Percentiles rank a stretch among this genome's conserved stretches.
phyloP scores from a whole-genome alignment of 2,329 filamentous ascomycete species.

The Hyphodiscus sp. region DNA sequence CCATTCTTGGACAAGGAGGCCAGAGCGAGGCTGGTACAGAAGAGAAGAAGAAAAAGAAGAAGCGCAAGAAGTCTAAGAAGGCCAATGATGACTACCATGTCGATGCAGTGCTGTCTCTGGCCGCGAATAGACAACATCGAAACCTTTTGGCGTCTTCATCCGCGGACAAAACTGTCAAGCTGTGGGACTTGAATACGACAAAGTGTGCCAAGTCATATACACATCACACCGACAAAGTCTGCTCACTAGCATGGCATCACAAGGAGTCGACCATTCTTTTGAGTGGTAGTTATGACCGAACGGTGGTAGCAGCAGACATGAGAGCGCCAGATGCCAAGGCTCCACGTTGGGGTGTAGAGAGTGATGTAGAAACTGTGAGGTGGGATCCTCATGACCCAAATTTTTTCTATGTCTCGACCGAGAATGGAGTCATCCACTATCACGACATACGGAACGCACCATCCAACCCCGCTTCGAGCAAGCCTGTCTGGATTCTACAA shows the following conservation, averaged over 20 bases:
- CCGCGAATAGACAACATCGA: constrained; percentile 87
- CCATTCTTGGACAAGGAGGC: constrained; percentile 75
- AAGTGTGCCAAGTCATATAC: constrained; percentile 93
- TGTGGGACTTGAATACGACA: constrained; percentile 91
- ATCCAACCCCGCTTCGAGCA: constrained; percentile 64
- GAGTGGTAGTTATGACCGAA: constrained; percentile 92
- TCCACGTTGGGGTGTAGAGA: constrained; percentile 87
- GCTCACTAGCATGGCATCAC: constrained; percentile 89
- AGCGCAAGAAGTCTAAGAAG: constrained; percentile 85
- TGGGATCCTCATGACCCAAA: constrained; percentile 94
- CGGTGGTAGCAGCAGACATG: constrained; percentile 93
- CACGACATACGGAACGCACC: constrained; percentile 79
- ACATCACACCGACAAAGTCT: constrained; percentile 97
- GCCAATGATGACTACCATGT: constrained; percentile 90
- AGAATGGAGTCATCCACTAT: constrained; percentile 86
- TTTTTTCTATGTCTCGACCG: constrained; percentile 92
- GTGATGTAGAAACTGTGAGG: constrained; percentile 84
- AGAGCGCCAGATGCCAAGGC: constrained; percentile 76
- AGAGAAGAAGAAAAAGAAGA: constrained; percentile 69
- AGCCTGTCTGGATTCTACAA: constrained; percentile 89
- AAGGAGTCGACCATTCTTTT: constrained; percentile 81
- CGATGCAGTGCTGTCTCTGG: constrained; percentile 84
- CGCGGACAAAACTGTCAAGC: constrained; percentile 93
- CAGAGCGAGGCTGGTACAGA: constrained; percentile 40
- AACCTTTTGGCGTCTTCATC: constrained; percentile 93